Conservation (phyloP, 805 yeast genomes). For the Lipomyces orientalis region DNA sequence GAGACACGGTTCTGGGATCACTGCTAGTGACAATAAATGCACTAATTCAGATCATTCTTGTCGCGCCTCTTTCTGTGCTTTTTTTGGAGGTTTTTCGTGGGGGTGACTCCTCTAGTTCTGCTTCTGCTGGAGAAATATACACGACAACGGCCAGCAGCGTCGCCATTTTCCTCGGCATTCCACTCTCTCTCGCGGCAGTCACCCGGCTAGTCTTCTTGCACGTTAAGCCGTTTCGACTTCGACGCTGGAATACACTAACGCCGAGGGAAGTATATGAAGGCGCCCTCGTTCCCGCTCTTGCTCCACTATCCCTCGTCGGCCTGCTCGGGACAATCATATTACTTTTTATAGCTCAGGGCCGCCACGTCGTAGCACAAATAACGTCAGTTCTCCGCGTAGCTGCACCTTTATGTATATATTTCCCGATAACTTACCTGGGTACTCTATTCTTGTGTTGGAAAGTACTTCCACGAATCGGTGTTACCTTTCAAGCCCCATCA, state of each 20-base stretch:
- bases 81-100: no score
- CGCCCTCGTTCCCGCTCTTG: constrained; percentile 49
- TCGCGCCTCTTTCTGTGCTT: no score
- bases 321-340: constrained; percentile 57
- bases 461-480: constrained; percentile 6
- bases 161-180: no score
- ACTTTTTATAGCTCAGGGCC: constrained; percentile 57
- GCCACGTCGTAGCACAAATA: constrained; percentile 54
- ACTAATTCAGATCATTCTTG: no score
- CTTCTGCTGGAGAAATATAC: no score
- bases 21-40: no score
- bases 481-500: constrained; percentile 42
- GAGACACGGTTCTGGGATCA: constrained; percentile 56
- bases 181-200: no score
- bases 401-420: constrained; percentile 56
- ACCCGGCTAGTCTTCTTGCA: no score
- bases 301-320: constrained; percentile 57
- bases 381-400: constrained; percentile 57
- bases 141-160: no score
- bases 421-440: constrained; percentile 54
- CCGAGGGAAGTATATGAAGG: constrained; percentile 43
- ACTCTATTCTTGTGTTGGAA: constrained; percentile 45
- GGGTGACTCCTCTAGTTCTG: no score
- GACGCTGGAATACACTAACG: constrained; percentile 54
- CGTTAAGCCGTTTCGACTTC: no score